phyloP scores from a whole-genome alignment of 331 rosid genomes.

The Rosa hybrid region DNA sequence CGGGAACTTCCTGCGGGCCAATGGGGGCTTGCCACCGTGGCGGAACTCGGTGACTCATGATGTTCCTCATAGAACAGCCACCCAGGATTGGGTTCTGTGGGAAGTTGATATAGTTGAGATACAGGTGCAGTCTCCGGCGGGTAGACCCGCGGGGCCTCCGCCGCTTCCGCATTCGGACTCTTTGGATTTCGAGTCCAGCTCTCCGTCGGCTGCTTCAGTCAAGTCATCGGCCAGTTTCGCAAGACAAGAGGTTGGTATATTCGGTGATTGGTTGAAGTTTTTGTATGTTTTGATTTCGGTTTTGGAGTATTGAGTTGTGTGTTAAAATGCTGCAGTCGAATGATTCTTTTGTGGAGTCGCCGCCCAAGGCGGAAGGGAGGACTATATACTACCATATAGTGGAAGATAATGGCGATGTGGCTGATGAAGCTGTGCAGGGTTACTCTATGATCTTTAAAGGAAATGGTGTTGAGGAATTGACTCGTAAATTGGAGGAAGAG shows the following conservation, averaged over 20 bases:
- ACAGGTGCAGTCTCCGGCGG: conserved; percentile 26
- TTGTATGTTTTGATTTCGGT: background rate
- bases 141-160: conserved; percentile 15
- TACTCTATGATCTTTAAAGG: conserved; percentile 68
- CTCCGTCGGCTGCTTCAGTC: conserved; percentile 30
- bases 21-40: conserved; percentile 55
- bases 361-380: conserved; percentile 71
- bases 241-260: conserved; percentile 35
- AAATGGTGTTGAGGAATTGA: conserved; percentile 72
- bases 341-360: conserved; percentile 41
- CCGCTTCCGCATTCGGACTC: conserved; percentile 43
- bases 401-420: conserved; percentile 72
- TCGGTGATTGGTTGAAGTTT: background rate
- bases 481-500: conserved; percentile 72
- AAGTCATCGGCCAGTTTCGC: conserved; percentile 31
- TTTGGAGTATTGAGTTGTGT: background rate
- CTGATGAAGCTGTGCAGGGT: conserved; percentile 53
- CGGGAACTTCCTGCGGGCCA: conserved; percentile 52
- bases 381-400: conserved; percentile 80
- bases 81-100: conserved; percentile 57
- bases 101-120: conserved; percentile 43
- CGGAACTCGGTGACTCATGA: conserved; percentile 55
- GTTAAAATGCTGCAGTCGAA: conserved; percentile 43
- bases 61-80: conserved; percentile 42
- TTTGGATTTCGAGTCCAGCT: conserved; percentile 33